phyloP scores from a whole-genome alignment of 2,329 filamentous ascomycete genomes.

The Cladosporium halotolerans region DNA sequence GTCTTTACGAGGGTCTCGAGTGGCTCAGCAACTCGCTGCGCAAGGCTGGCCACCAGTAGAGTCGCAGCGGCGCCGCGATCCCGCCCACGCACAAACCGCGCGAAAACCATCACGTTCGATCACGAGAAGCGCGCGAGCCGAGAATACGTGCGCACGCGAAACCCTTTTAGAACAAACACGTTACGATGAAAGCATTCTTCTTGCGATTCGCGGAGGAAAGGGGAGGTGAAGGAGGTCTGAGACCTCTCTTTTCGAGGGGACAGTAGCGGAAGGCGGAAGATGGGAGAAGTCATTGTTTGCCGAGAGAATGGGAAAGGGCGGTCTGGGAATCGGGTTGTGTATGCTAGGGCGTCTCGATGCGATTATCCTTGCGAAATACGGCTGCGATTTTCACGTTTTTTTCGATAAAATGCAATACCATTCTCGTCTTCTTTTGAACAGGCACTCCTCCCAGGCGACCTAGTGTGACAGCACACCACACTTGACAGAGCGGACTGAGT shows the following conservation, averaged over 20 bases:
- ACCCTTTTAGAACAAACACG: slow-evolving; percentile 4
- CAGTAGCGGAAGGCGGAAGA: not conserved
- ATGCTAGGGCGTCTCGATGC: slow-evolving; percentile 12
- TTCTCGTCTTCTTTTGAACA: too few relatives aligned
- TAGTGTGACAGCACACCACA: too few relatives aligned
- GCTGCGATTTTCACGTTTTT: slow-evolving; percentile 9
- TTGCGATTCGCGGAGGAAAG: not conserved
- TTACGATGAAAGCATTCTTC: slow-evolving; percentile 7
- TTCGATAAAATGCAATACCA: not conserved
- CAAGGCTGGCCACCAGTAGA: slow-evolving; percentile 47
- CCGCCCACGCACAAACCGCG: slow-evolving; percentile 9
- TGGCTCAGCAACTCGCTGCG: slow-evolving; percentile 50
- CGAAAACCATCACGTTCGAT: slow-evolving; percentile 7
- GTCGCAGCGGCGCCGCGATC: not conserved
- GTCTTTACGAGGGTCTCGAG: slow-evolving; percentile 96
- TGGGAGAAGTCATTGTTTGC: slow-evolving; percentile 2
- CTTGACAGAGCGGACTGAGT: too few relatives aligned
- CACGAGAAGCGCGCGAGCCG: slow-evolving; percentile 6
- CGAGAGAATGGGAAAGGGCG: slow-evolving; percentile 8
- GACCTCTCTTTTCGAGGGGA: too few relatives aligned
- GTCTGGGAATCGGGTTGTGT: slow-evolving; percentile 2
- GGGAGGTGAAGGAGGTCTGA: too few relatives aligned
- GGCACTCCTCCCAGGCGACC: too few relatives aligned
- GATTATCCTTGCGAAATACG: slow-evolving; percentile 11
- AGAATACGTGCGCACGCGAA: not conserved